A percentile compares a stretch with the other conserved stretches of the same genome.
phyloP scores from a whole-genome alignment of 2,329 filamentous ascomycete genomes.

The Pseudonectria buxi region DNA sequence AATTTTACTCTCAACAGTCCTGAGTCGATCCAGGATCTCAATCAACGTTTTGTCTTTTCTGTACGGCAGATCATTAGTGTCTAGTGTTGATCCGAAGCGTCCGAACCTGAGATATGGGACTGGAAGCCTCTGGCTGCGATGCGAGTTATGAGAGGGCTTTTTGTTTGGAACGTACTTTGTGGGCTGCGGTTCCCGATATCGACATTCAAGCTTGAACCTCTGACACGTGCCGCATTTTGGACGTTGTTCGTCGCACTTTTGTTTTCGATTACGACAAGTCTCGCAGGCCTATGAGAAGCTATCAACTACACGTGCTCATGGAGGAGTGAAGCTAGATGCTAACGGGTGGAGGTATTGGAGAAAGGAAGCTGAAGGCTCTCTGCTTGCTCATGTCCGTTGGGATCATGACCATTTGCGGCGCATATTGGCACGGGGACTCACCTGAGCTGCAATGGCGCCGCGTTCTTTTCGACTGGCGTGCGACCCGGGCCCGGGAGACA shows the following conservation, averaged over 20 bases:
- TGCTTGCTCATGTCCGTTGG: too few species aligned
- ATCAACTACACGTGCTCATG: slow-evolving; percentile 7
- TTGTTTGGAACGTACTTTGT: slow-evolving; percentile 47
- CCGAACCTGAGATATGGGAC: neutral
- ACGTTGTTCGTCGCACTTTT: slow-evolving; percentile 56
- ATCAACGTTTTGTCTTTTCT: slow-evolving; percentile 58
- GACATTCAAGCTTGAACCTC: slow-evolving; percentile 50
- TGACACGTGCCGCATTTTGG: slow-evolving; percentile 56
- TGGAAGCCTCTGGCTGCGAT: too few species aligned
- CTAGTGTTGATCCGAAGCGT: neutral
- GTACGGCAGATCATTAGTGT: slow-evolving; percentile 11
- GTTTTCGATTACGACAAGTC: slow-evolving; percentile 53
- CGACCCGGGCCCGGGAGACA: slow-evolving; percentile 27
- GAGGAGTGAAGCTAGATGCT: neutral
- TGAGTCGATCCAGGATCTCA: slow-evolving; percentile 52
- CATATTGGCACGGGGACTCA: slow-evolving; percentile 16
- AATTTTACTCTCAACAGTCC: slow-evolving; percentile 48
- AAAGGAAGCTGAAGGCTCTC: too few species aligned
- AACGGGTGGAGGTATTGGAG: neutral
- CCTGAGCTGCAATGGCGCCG: slow-evolving; percentile 34
- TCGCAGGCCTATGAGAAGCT: slow-evolving; percentile 42
- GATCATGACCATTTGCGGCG: too few species aligned
- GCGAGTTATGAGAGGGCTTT: neutral
- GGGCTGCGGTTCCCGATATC: slow-evolving; percentile 53
- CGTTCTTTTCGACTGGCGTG: slow-evolving; percentile 31